Base-by-base conservation (phyloP, 176 grass and related monocot species). In the Neostapfia colusana region DNA sequence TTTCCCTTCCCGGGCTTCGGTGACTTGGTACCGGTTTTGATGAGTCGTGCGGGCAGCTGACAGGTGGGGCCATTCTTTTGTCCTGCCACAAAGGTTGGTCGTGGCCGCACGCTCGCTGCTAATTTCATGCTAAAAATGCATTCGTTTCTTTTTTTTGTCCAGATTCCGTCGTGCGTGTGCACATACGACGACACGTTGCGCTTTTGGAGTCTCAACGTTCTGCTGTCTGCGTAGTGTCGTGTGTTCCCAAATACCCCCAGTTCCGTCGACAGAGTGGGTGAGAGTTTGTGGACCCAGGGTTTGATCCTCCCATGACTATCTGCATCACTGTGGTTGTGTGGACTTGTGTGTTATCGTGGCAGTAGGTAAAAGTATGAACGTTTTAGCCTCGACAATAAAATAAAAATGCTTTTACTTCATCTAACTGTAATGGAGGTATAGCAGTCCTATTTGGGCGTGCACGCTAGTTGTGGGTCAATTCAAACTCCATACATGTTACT, bases 81-180 rank as follows among this genome's bases (percentile, higher is more conserved):
- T 84, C 74, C 45, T 18, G 27, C 20, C 27, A 27, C 37, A 35
- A 31, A 73, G 55, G 77, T 63, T 79, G 76, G 80, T 93, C 87
- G 90, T 93, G 87, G 76, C 72, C 73, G 90, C 90, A 93, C 87
- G 90, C 72, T n/a, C 87, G 26, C 53, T 13, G 34, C 63, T 28
- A 15, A 64, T 7, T 49, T 7, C 67, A 58, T 45, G 69, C 43
- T 24, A 24, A 54, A 54, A 54, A 21, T 54, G 46, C 12, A 18
- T 26, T 0, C 46, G 0, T 45, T 74, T 42, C 55, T 45, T 65
- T 54, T 3, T 31, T 31, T 40, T 3, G 4, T 65, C 57, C 40
- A 15, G 10, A 31, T 69, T 68, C 54, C 42, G 58, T 39, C 51
- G 64, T 46, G 67, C 54, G 76, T 67, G 60, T 42, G 80, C 72